Conservation (phyloP, 805 yeast species). For the Hanseniaspora vineae region DNA sequence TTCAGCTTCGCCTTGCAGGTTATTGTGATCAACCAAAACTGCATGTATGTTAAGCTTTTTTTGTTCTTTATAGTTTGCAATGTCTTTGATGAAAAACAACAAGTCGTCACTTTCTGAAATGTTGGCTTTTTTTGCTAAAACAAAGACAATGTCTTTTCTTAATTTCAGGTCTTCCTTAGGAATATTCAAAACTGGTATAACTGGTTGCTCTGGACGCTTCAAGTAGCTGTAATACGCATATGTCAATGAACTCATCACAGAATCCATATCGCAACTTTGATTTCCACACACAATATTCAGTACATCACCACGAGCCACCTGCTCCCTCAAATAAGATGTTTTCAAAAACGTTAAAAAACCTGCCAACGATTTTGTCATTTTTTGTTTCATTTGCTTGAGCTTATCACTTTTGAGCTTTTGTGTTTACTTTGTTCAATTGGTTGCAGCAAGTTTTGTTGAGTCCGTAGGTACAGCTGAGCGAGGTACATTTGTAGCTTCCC, state of each 20-base stretch:
- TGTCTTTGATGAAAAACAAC: conserved; percentile 59
- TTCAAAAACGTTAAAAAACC: background rate
- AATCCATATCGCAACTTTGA: conserved; percentile 83
- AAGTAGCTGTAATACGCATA: conserved; percentile 47
- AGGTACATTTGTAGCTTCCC: too few species aligned
- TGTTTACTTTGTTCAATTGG: too few species aligned
- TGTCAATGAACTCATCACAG: conserved; percentile 63
- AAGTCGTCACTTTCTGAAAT: conserved; percentile 17
- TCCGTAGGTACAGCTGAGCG: too few species aligned
- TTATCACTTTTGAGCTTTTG: background rate
- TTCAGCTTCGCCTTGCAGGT: conserved; percentile 37
- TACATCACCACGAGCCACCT: conserved; percentile 6
- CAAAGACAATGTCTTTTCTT: conserved; percentile 55
- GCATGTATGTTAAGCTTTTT: conserved; percentile 22
- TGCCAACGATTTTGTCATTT: background rate
- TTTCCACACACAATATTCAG: conserved; percentile 37
- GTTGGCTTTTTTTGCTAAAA: conserved; percentile 29
- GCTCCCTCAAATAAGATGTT: background rate
- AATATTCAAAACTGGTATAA: conserved; percentile 69
- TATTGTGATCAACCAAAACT: conserved; percentile 75
- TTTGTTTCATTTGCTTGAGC: background rate
- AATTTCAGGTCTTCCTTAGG: conserved; percentile 49
- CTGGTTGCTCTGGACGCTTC: conserved; percentile 20
- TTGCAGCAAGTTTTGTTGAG: background rate
- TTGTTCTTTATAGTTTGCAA: conserved; percentile 17